Conservation (phyloP, 768 basidiomycete species). For the Mycena filopes region DNA sequence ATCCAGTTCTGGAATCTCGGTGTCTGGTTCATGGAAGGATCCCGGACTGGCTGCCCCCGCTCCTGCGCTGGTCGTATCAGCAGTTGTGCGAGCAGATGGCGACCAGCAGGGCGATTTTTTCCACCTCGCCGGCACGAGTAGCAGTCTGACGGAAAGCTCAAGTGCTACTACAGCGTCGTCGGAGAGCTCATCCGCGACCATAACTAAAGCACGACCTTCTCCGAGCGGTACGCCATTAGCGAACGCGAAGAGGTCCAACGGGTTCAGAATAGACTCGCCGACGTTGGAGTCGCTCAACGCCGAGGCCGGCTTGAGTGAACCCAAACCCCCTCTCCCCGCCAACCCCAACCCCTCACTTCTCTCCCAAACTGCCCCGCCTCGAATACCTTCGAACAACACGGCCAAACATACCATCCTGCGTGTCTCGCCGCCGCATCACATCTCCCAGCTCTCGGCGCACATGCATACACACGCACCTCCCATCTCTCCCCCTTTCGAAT, state of each 20-base stretch:
- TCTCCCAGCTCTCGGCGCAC: conserved; percentile 54
- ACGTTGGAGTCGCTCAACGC: conserved; percentile 20
- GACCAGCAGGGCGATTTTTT: conserved; percentile 52
- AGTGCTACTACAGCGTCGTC: conserved; percentile 39
- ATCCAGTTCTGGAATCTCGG: conserved; percentile 51
- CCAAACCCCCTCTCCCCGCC: conserved; percentile 26
- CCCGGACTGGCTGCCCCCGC: conserved; percentile 63
- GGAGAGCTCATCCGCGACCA: conserved; percentile 53
- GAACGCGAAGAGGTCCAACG: conserved; percentile 32
- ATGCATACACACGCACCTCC: conserved; percentile 47
- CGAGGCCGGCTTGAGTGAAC: conserved; percentile 12
- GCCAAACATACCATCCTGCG: conserved; percentile 42
- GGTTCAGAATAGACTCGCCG: conserved; percentile 23
- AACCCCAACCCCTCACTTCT: conserved; percentile 63
- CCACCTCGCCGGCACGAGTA: conserved; percentile 41
- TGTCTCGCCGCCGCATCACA: conserved; percentile 52
- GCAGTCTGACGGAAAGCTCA: conserved; percentile 34
- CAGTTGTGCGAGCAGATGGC: conserved; percentile 57
- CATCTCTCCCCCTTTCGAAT: conserved; percentile 40
- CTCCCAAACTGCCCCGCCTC: conserved; percentile 69
- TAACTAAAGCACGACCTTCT: conserved; percentile 53
- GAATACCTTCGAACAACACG: conserved; percentile 40
- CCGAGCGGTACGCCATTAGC: conserved; percentile 50
- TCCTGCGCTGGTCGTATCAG: conserved; percentile 63
- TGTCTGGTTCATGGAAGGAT: conserved; percentile 60